These are phyloP conservation scores for Aegilops umbellulata DNA, from an alignment of 176 grass and related monocot genomes.

Conservation along the genomic window DNA sequence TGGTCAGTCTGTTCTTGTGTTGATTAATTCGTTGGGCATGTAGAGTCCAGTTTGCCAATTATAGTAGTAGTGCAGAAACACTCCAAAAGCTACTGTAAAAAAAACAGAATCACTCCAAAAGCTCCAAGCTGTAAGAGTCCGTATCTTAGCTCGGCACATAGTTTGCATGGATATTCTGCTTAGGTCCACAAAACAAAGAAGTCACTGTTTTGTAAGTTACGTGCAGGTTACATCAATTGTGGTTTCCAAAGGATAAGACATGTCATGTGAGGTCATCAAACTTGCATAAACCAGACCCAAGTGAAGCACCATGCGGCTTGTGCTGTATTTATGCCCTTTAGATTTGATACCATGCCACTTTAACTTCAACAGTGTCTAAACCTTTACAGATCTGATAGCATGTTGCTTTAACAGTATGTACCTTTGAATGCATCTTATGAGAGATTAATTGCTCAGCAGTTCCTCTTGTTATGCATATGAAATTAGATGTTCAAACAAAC, in stretches of 20 bases:
- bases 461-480: conserved; percentile 25
- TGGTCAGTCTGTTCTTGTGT: conserved; percentile 12
- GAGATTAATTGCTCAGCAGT: conserved; percentile 15
- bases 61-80: not conserved
- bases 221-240: not conserved
- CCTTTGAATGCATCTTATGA: conserved; percentile 15
- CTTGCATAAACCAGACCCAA: conserved; percentile 12
- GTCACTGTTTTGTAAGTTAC: not conserved
- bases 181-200: not conserved
- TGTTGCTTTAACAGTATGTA: conserved; percentile 32
- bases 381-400: conserved; percentile 21
- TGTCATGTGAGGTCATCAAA: not conserved
- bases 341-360: conserved; percentile 23
- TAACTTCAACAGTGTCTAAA: conserved; percentile 7
- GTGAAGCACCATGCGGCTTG: conserved; percentile 18
- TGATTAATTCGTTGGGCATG: conserved; percentile 17
- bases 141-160: not conserved
- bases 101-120: not conserved
- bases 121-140: not conserved
- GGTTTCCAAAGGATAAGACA: too few relatives aligned
- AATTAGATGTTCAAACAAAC: conserved; percentile 27
- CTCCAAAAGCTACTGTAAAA: not conserved
- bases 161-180: not conserved
- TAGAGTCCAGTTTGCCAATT: not conserved
- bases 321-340: conserved; percentile 31